Conservation (phyloP, 352 stramenopile genomes). For the Pythium aristosporum region DNA sequence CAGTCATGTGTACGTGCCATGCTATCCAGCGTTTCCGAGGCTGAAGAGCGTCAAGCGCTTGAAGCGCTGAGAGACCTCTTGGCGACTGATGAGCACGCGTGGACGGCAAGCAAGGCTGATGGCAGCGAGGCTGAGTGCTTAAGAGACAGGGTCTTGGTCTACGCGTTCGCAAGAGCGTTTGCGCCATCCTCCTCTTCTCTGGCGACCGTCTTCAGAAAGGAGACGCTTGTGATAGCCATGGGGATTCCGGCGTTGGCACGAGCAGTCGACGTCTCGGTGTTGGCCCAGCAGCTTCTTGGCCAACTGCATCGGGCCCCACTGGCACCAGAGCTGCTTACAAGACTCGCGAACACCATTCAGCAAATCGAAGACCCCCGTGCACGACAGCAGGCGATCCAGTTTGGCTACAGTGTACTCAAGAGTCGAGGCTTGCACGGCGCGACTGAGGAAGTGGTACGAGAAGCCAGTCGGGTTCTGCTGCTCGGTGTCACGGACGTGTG, state of each 20-base stretch:
- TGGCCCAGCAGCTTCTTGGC: background rate
- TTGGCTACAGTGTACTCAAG: conserved; percentile 33
- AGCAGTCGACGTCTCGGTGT: background rate
- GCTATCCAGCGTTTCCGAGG: background rate
- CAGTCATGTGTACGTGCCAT: background rate
- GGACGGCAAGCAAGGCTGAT: background rate
- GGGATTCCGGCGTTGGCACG: conserved; percentile 7
- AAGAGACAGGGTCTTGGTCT: background rate
- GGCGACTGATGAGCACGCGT: background rate
- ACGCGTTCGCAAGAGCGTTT: conserved; percentile 8
- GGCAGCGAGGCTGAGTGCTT: background rate
- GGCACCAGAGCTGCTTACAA: background rate
- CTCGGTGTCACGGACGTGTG: conserved; percentile 63
- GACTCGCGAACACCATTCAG: conserved; percentile 23
- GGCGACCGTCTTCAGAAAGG: conserved; percentile 1
- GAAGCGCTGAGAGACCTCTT: background rate
- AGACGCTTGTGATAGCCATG: background rate
- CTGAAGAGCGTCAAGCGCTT: background rate
- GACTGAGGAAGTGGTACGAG: background rate
- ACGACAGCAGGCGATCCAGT: conserved; percentile 37
- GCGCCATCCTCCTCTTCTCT: background rate
- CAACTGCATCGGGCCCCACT: background rate
- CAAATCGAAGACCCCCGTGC: conserved; percentile 40
- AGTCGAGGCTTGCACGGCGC: background rate
- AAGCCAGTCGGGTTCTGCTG: conserved; percentile 33